Base-by-base conservation (phyloP, 305 asterid species). In the Nicotiana rustica region DNA sequence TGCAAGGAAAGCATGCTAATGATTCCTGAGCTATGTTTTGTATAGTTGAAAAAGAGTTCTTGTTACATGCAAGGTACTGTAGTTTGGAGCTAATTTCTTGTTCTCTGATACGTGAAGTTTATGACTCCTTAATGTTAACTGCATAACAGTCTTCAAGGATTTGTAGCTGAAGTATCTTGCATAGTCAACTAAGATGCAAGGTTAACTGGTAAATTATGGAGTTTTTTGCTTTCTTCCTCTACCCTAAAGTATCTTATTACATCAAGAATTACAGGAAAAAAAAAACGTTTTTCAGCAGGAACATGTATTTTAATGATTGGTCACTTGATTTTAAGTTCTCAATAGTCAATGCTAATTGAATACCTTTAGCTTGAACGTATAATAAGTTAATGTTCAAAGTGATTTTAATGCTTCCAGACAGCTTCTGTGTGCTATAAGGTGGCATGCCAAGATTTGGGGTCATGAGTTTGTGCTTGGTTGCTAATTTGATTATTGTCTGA, bases 391-490 rank as follows among this genome's bases (percentile, higher is more conserved):
- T 75, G 64, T 52, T 75, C 80, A 75, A 29, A 75, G 80, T 52
- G 79, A 25, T 73, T 73, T 73, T 73, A 38, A 55, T 29, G 65
- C 65, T 52, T 75, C 64, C 31, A 75, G 25, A 52, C 65, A 14
- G 25, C 47, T 35, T 75, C 44, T 33, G n/a, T 75, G 52, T 73
- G 41, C 80, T 75, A 25, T 21, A 52, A 75, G 80, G 25, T 52
- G 65, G 80, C 80, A 52, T 52, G 44, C 29, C 80, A 75, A 52
- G 65, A 52, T 29, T 75, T 75, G 65, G 52, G 65, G 64, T 75
- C 64, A 25, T 75, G 25, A 62, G 31, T 64, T 79, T 70, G 60
- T 64, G 80, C 80, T 52, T 52, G 47, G 3, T 52, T 75, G 65
- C 80, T 75, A 75, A 75, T 52, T 25, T 52, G 65, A 75, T 75